Evolutionary conservation across 2,329 filamentous ascomycete species (phyloP).

Genomic region (Microascus cirrosus): DNA sequence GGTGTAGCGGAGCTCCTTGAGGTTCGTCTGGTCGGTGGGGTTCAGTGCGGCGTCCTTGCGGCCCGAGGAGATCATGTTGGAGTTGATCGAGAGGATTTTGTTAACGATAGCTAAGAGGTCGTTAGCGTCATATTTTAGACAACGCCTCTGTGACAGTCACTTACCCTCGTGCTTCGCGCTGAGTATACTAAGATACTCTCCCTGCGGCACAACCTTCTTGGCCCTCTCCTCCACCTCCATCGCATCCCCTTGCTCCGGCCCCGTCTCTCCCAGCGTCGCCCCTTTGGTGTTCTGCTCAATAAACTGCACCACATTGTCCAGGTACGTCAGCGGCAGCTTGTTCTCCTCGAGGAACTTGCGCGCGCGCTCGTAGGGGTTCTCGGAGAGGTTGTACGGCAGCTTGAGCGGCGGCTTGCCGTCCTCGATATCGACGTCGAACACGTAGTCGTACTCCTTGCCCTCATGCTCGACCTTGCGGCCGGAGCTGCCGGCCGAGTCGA

Average conservation of each 20-base stretch:
- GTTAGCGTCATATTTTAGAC: not conserved
- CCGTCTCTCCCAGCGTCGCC: conserved; percentile 61
- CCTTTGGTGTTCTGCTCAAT: conserved; percentile 85
- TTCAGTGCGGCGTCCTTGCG: conserved; percentile 66
- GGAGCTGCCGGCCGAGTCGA: conserved; percentile 75
- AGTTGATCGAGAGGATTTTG: conserved; percentile 67
- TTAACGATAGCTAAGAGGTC: conserved; percentile 50
- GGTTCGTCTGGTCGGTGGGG: conserved; percentile 52
- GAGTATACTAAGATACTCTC: conserved; percentile 66
- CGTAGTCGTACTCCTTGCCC: conserved; percentile 87
- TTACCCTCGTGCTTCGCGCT: conserved; percentile 56
- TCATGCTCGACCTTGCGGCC: conserved; percentile 66
- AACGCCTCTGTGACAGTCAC: not conserved
- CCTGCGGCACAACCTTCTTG: conserved; percentile 63
- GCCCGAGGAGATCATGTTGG: conserved; percentile 57
- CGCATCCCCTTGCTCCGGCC: conserved; percentile 51
- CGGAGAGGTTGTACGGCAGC: conserved; percentile 83
- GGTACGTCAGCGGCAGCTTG: conserved; percentile 73
- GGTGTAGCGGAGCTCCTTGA: conserved; percentile 50
- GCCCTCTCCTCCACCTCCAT: conserved; percentile 36
- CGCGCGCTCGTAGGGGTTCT: conserved; percentile 87
- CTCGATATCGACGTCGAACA: conserved; percentile 94
- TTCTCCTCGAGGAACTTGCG: conserved; percentile 86
- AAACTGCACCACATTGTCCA: conserved; percentile 88
- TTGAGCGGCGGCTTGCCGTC: conserved; percentile 89